Base-by-base conservation (phyloP, 768 basidiomycete genomes). In the Astraeus odoratus region DNA sequence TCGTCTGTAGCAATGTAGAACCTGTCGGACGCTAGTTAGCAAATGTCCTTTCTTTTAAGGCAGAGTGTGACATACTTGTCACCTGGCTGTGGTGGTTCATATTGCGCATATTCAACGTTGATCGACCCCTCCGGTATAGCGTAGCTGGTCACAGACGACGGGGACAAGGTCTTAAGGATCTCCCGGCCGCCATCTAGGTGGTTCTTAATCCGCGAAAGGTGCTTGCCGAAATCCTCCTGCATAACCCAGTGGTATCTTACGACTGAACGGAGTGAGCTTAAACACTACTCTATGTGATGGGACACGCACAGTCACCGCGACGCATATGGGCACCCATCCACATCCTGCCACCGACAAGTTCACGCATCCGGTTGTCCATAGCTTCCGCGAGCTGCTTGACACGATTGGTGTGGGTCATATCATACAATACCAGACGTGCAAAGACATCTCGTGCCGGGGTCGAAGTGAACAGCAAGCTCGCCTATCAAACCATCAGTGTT, bases 241-340 rank as follows among this genome's bases (percentile, higher is more conserved):
- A 68, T 67, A 20, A 19, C 62, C 67, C 69, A 73, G 29, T 54
- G 50, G 31, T 59, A 48, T 16, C 60, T 58, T 27, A 67, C 54
- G 20, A 65, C 66, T 60, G 43, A n/a, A n/a, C n/a, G n/a, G 23
- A 31, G 16, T 12, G 20, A 24, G 42, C 5, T n/a, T 48, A n/a
- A 51, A 34, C 8, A 3, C 5, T 12, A 12, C 1, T 3, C 7
- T 24, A 6, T 15, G 18, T 25, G 12, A 5, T 24, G 25, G 10
- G 39, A 23, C 2, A 52, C 66, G 60, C 39, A 71, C 68, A 71
- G 36, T 71, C 69, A 37, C 69, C 69, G 20, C 69, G 66, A 16
- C 69, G 68, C 70, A 72, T 71, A 36, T 71, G 69, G 6, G 63
- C 67, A 10, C 57, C 64, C 66, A 71, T 66, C 70, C 69, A 71